Evolutionary conservation across 345 rosid species (phyloP).

Genomic region (Theobroma cacao): DNA sequence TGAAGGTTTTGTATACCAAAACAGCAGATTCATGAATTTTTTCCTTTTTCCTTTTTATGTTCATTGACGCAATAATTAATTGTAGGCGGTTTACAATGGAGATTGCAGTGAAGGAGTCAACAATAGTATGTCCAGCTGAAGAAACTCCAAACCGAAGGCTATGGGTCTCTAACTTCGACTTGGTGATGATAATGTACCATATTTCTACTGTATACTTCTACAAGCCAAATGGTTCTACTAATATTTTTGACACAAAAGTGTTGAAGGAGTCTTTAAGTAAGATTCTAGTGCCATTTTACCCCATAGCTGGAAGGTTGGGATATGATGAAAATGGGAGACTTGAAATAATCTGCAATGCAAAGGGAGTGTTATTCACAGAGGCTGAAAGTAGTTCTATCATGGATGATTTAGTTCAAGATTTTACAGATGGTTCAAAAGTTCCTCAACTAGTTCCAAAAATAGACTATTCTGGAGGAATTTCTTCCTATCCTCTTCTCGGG

Average conservation of each 20-base stretch:
- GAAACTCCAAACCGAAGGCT: constrained; percentile 22
- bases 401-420: constrained; percentile 20
- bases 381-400: constrained; percentile 23
- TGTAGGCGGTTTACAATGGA: too few relatives aligned
- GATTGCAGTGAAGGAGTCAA: background rate
- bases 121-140: constrained; percentile 11
- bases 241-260: constrained; percentile 5
- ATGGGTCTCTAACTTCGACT: constrained; percentile 27
- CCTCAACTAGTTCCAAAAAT: constrained; percentile 16
- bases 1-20: too few relatives aligned
- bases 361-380: constrained; percentile 24
- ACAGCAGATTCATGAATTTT: too few relatives aligned
- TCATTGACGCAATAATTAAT: too few relatives aligned
- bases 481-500: constrained; percentile 21
- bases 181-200: background rate
- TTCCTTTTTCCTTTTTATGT: too few relatives aligned
- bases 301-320: too few relatives aligned
- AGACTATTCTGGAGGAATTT: constrained; percentile 18
- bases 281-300: constrained; percentile 31
- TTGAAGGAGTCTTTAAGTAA: constrained; percentile 26
- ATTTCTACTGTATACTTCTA: constrained; percentile 15
- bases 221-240: constrained; percentile 1
- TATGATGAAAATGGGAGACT: constrained; percentile 22
- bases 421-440: background rate
- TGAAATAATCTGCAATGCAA: constrained; percentile 26